phyloP scores from a whole-genome alignment of 1,284 basidiomycete species.

The Rhodotorula sp. region DNA sequence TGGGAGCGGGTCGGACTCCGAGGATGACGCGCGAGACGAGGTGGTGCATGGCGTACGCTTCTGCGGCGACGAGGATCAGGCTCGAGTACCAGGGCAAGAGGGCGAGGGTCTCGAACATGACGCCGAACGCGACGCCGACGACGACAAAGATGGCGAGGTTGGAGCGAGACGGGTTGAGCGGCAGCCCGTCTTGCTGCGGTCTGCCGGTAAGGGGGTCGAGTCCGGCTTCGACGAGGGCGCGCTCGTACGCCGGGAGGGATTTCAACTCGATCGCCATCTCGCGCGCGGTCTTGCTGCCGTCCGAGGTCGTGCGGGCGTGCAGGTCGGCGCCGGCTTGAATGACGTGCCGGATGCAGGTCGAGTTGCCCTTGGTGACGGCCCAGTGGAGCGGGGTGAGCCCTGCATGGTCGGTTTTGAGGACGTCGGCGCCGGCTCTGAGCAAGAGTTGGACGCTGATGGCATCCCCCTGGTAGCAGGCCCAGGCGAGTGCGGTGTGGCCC shows the following conservation, averaged over 20 bases:
- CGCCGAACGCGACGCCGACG: slow-evolving; percentile 72
- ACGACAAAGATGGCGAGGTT: slow-evolving; percentile 75
- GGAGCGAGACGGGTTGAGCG: slow-evolving; percentile 59
- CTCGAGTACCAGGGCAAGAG: slow-evolving; percentile 87
- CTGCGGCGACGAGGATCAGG: slow-evolving; percentile 72
- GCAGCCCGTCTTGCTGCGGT: slow-evolving; percentile 12
- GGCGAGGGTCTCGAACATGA: slow-evolving; percentile 78
- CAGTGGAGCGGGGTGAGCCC: slow-evolving; percentile 93
- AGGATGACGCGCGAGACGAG: slow-evolving; percentile 79
- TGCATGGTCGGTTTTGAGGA: slow-evolving; percentile 70
- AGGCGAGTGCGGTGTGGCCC: slow-evolving; percentile 95
- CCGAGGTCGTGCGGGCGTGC: slow-evolving; percentile 63
- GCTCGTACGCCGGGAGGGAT: slow-evolving; percentile 79
- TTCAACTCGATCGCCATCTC: slow-evolving; percentile 96
- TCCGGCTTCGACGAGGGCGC: slow-evolving; percentile 76
- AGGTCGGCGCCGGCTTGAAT: slow-evolving; percentile 76
- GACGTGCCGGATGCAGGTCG: slow-evolving; percentile 75
- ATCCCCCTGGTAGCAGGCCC: slow-evolving; percentile 99
- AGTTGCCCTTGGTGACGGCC: slow-evolving; percentile 96
- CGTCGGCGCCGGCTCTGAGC: slow-evolving; percentile 79
- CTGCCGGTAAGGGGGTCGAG: slow-evolving; percentile 44
- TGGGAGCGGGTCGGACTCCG: slow-evolving; percentile 50
- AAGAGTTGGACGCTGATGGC: slow-evolving; percentile 89
- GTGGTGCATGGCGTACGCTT: slow-evolving; percentile 80
- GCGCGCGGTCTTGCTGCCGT: slow-evolving; percentile 75